Percentiles rank a stretch among this genome's conserved stretches.
Conservation (phyloP, 1,284 basidiomycete species). For the Prillingera fragicola region DNA sequence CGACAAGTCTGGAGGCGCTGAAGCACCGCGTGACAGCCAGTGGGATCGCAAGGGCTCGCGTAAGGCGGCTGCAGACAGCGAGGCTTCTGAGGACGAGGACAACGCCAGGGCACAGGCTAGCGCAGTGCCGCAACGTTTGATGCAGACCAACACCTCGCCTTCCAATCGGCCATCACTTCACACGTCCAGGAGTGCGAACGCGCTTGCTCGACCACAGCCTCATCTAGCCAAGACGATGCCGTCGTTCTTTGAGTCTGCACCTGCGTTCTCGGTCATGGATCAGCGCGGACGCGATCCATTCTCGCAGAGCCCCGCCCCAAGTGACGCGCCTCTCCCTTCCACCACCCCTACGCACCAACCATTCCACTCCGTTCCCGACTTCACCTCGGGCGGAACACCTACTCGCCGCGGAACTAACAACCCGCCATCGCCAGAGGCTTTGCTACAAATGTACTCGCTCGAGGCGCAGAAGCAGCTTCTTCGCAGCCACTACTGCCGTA, state of each 20-base stretch:
- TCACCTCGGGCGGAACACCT: slow-evolving; percentile 45
- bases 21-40: slow-evolving; percentile 24
- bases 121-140: no score
- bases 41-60: slow-evolving; percentile 5
- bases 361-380: slow-evolving; percentile 56
- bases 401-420: slow-evolving; percentile 44
- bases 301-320: slow-evolving; percentile 23
- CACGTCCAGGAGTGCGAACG: slow-evolving; percentile 4
- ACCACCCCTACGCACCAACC: slow-evolving; percentile 41
- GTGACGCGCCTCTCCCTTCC: slow-evolving; percentile 3
- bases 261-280: slow-evolving; percentile 4
- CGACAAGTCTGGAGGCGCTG: slow-evolving; percentile 39
- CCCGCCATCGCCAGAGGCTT: slow-evolving; percentile 47
- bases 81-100: slow-evolving; percentile 26
- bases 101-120: no score
- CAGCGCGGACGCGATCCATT: slow-evolving; percentile 32
- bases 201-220: neutral
- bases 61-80: slow-evolving; percentile 17
- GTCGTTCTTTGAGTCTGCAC: slow-evolving; percentile 6
- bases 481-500: slow-evolving; percentile 81
- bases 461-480: slow-evolving; percentile 68
- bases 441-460: slow-evolving; percentile 59
- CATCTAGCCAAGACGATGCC: slow-evolving; percentile 6
- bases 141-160: no score
- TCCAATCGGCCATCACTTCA: no score